Conservation (phyloP, 2,329 filamentous ascomycete species). For the Neopestalotiopsis sp. region DNA sequence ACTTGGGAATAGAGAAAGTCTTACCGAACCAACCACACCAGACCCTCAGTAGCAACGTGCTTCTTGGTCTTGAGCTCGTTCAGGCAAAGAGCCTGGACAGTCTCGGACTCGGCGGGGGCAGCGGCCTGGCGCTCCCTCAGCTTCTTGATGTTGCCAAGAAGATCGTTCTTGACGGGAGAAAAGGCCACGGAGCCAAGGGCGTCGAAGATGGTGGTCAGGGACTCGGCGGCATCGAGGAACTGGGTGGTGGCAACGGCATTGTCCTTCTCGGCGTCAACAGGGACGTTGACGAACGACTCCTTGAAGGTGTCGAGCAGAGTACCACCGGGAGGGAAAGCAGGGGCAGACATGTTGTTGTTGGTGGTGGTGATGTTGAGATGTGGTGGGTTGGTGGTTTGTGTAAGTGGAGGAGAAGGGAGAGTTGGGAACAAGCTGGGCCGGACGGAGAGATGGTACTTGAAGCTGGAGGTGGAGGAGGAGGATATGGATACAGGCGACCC, state of each 20-base stretch:
- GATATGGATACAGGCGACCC: background rate
- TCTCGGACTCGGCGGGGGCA: slow-evolving; percentile 78
- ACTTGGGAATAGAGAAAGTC: slow-evolving; percentile 25
- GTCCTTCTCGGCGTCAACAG: slow-evolving; percentile 73
- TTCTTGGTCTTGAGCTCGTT: slow-evolving; percentile 92
- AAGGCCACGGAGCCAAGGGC: slow-evolving; percentile 76
- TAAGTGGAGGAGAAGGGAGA: background rate
- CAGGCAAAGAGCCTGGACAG: slow-evolving; percentile 80
- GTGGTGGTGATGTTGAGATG: background rate
- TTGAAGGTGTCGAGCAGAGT: slow-evolving; percentile 89
- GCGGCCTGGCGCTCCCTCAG: slow-evolving; percentile 81
- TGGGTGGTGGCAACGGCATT: slow-evolving; percentile 82
- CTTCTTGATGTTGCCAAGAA: slow-evolving; percentile 96
- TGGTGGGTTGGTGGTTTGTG: slow-evolving; percentile 6
- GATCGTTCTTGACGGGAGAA: slow-evolving; percentile 87
- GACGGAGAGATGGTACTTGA: background rate
- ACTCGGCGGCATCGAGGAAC: slow-evolving; percentile 91
- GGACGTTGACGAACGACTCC: slow-evolving; percentile 83
- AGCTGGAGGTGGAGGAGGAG: background rate
- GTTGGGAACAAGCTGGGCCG: background rate
- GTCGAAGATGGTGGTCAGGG: slow-evolving; percentile 84
- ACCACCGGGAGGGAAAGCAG: slow-evolving; percentile 62
- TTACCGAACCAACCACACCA: slow-evolving; percentile 89
- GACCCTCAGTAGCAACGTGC: slow-evolving; percentile 85
- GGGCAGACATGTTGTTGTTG: slow-evolving; percentile 51